Evolutionary conservation across 78 protist species (phyloP).

Genomic region (Dictyostelium capitatum): DNA sequence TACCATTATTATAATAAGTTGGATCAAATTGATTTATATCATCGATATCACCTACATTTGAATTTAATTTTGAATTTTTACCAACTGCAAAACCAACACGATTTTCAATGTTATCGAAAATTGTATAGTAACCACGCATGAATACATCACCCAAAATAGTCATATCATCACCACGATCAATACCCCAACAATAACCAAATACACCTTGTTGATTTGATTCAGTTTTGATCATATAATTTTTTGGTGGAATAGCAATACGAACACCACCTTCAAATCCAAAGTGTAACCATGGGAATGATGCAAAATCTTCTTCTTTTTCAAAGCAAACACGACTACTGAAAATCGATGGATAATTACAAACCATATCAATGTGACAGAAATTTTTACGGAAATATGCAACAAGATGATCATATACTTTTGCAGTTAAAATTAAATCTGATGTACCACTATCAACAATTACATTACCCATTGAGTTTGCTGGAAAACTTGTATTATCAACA

Average conservation of each 20-base stretch:
- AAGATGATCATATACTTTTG: constrained; percentile 31
- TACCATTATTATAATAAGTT: background rate
- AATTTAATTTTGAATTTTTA: background rate
- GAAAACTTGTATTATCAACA: background rate
- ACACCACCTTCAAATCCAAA: constrained; percentile 62
- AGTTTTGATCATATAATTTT: constrained; percentile 58
- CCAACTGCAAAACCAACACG: constrained; percentile 68
- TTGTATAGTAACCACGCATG: constrained; percentile 74
- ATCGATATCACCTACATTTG: constrained; percentile 22
- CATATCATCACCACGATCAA: constrained; percentile 33
- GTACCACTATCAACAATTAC: constrained; percentile 79
- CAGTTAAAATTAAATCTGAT: constrained; percentile 23
- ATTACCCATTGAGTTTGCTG: constrained; percentile 19
- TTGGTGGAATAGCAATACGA: constrained; percentile 61
- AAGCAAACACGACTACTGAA: constrained; percentile 28
- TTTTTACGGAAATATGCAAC: background rate
- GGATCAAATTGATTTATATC: constrained; percentile 13
- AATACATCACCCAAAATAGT: constrained; percentile 77
- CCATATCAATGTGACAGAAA: constrained; percentile 46
- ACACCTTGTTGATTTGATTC: background rate
- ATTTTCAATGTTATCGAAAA: constrained; percentile 48
- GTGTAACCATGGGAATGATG: constrained; percentile 32
- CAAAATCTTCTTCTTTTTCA: background rate
- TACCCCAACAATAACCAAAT: constrained; percentile 54
- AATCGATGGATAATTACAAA: constrained; percentile 28